phyloP scores from a whole-genome alignment of 768 basidiomycete species.

The Mycena epipterygia region DNA sequence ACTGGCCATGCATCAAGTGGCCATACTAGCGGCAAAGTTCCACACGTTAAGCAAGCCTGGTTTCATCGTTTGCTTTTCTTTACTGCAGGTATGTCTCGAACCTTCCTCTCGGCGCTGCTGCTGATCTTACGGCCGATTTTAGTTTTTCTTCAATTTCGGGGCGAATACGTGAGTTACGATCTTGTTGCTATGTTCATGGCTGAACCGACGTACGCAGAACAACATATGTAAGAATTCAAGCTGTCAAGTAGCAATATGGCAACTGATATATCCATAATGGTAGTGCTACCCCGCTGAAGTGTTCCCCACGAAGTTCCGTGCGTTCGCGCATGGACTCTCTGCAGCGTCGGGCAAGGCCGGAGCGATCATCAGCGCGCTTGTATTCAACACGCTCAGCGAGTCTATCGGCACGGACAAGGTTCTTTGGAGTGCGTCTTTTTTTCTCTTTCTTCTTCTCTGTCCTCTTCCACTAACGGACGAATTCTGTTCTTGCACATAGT shows the following conservation, averaged over 20 bases:
- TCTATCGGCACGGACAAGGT: slow-evolving; percentile 75
- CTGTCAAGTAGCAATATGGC: neutral
- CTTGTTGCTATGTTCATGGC: neutral
- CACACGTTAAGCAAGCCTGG: slow-evolving; percentile 53
- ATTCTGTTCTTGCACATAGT: slow-evolving; percentile 52
- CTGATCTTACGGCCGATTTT: neutral
- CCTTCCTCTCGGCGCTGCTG: neutral
- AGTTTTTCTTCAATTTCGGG: slow-evolving; percentile 89
- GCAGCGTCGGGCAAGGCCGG: slow-evolving; percentile 83
- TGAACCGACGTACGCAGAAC: slow-evolving; percentile 51
- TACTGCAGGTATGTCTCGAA: slow-evolving; percentile 61
- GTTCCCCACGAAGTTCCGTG: slow-evolving; percentile 82
- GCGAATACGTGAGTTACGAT: slow-evolving; percentile 68
- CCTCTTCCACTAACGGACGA: neutral
- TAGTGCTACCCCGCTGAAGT: slow-evolving; percentile 84
- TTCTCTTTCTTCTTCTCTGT: slow-evolving; percentile 15
- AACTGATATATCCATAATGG: neutral
- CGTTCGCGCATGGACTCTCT: slow-evolving; percentile 80
- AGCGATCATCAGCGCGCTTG: slow-evolving; percentile 83
- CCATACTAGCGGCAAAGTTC: slow-evolving; percentile 59
- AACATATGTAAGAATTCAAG: slow-evolving; percentile 57
- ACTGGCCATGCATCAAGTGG: slow-evolving; percentile 4
- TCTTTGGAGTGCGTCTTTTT: slow-evolving; percentile 74
- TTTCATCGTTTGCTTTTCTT: slow-evolving; percentile 67
- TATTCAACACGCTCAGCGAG: slow-evolving; percentile 73